Evolutionary conservation across 2,329 filamentous ascomycete species (phyloP).

Genomic region (Stylonectria norvegica): DNA sequence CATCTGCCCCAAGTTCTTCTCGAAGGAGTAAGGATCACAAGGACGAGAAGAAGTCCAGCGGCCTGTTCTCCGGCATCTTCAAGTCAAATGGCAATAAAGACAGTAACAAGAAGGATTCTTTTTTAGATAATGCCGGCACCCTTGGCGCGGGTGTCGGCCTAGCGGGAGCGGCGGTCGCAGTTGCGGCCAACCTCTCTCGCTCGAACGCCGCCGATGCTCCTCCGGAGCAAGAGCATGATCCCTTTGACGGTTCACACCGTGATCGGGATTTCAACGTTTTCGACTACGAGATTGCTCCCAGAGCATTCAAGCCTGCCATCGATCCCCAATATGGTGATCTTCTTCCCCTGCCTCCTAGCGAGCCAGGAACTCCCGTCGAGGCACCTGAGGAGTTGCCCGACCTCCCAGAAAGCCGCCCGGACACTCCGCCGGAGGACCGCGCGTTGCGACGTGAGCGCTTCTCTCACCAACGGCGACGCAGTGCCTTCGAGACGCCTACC

Average conservation of each 20-base stretch:
- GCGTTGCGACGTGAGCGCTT: constrained; percentile 37
- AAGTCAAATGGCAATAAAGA: constrained; percentile 41
- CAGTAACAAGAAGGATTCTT: constrained; percentile 53
- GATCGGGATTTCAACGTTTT: constrained; percentile 36
- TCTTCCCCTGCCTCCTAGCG: constrained; percentile 60
- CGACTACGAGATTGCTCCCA: constrained; percentile 57
- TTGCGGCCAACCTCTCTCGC: constrained; percentile 39
- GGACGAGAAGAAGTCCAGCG: constrained; percentile 39
- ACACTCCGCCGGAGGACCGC: constrained; percentile 51
- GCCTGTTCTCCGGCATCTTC: constrained; percentile 49
- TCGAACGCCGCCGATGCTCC: constrained; percentile 46
- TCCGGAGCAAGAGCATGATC: constrained; percentile 36
- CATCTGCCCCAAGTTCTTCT: constrained; percentile 33
- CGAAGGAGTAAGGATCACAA: constrained; percentile 25
- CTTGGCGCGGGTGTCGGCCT: constrained; percentile 67
- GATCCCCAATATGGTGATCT: constrained; percentile 65
- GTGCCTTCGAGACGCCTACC: constrained; percentile 43
- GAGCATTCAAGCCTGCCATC: constrained; percentile 61
- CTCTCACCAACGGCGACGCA: constrained; percentile 48
- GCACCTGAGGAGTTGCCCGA: constrained; percentile 43
- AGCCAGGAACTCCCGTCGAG: constrained; percentile 47
- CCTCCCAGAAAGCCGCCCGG: constrained; percentile 59
- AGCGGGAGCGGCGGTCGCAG: constrained; percentile 47
- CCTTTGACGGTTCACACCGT: constrained; percentile 20
- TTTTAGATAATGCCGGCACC: constrained; percentile 71